Base-by-base conservation (phyloP, 2,329 filamentous ascomycete species). In the Dryadomyces sulphureus region DNA sequence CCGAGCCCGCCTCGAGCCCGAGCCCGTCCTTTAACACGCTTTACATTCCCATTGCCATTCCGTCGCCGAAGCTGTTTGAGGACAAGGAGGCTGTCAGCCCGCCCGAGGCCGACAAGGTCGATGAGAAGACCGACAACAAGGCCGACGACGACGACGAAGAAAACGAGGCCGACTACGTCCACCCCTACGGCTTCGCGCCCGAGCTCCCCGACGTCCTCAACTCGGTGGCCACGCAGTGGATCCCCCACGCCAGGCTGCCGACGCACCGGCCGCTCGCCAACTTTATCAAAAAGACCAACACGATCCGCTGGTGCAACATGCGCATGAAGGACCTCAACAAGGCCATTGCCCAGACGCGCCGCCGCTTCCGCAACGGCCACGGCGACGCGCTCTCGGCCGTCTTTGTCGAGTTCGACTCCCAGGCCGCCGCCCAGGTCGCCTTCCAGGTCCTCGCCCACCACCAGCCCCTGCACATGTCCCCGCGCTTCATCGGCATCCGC, bases 401-500 rank as follows among this genome's bases (percentile, higher is more conserved):
- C n/a, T 96, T 98, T 56, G 84, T 98, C 52, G 89, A 96, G 58
- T 98, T 94, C 58, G 73, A 77, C 52, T 79, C 75, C 4, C 85
- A 94, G 59, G 74, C 80, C 21, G 84, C 86, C 49, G 92, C 92
- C 8, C 90, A 98, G 61, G 69, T 73, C 48, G 89, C 90, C 21
- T 94, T 75, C 62, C 89, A 95, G 62, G 81, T 78, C 19, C 69
- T 93, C 24, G 76, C 86, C 7, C 85, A 92, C 63, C 85, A 92
- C 60, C 76, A 84, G 46, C 79, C 84, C 24, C 68, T 90, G 38
- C 84, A 88, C 61, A 88, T 94, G 81, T 76, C 82, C 20, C 87
- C 88, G 41, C 80, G 87, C 25, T 87, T 81, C 57, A 89, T 90
- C 47, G 88, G 87, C 40, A 70, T 95, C 45, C 76, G 75, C 45